Percentiles rank a stretch among this genome's conserved stretches.
phyloP scores from a whole-genome alignment of 2,329 filamentous ascomycete genomes.

The Blastomyces percursus region DNA sequence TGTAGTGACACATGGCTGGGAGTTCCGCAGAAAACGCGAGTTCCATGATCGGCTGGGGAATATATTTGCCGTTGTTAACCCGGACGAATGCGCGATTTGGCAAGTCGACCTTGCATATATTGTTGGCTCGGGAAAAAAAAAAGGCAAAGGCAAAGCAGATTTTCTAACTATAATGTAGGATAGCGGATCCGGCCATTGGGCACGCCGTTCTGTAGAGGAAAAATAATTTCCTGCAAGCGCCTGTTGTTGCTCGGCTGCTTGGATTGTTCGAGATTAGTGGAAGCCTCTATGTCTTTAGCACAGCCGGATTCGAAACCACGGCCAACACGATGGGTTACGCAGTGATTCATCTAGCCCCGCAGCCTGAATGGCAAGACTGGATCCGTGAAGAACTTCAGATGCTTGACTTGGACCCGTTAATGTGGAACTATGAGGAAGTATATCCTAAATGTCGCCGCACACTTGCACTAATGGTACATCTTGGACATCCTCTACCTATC shows the following conservation, averaged over 20 bases:
- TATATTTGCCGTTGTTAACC: slow-evolving; percentile 25
- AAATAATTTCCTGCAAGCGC: slow-evolving; percentile 27
- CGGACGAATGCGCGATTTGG: slow-evolving; percentile 14
- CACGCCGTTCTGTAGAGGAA: slow-evolving; percentile 23
- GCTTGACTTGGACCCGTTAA: slow-evolving; percentile 20
- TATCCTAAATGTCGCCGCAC: slow-evolving; percentile 37
- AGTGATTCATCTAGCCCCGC: slow-evolving; percentile 36
- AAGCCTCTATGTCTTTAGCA: slow-evolving; percentile 39
- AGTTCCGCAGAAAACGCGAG: slow-evolving; percentile 21
- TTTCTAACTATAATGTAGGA: slow-evolving; percentile 10
- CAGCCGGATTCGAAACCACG: slow-evolving; percentile 41
- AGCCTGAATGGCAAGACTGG: slow-evolving; percentile 44
- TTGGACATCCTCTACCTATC: neutral
- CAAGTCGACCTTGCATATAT: slow-evolving; percentile 10
- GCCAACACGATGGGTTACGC: slow-evolving; percentile 42
- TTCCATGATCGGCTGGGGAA: slow-evolving; percentile 22
- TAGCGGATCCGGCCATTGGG: slow-evolving; percentile 25
- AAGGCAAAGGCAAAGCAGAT: neutral
- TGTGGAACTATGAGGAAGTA: slow-evolving; percentile 32
- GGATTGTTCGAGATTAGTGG: slow-evolving; percentile 31
- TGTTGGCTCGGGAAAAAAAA: no score
- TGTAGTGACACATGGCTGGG: slow-evolving; percentile 24
- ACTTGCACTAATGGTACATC: slow-evolving; percentile 39
- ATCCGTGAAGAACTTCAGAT: slow-evolving; percentile 37
- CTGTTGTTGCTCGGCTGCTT: slow-evolving; percentile 21